Evolutionary conservation across 2,329 filamentous ascomycete genomes (phyloP).

Genomic region (Penicillium thymicola): DNA sequence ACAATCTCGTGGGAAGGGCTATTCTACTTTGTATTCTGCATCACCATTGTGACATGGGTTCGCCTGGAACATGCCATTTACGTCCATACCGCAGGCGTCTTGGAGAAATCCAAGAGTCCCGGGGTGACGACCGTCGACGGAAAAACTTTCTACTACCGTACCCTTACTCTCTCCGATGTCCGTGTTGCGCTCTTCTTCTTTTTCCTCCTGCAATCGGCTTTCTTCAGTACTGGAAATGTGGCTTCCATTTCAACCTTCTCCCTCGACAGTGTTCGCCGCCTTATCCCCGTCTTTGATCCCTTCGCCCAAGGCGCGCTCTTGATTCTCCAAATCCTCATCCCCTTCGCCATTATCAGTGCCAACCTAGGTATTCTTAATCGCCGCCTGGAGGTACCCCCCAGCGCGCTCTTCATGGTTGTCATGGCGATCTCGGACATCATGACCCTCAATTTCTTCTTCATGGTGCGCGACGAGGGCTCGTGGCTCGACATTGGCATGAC

Average conservation of each 20-base stretch:
- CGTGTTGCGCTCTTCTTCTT: constrained; percentile 93
- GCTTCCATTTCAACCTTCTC: constrained; percentile 92
- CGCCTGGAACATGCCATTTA: constrained; percentile 81
- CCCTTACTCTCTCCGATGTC: constrained; percentile 75
- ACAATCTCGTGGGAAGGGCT: constrained; percentile 96
- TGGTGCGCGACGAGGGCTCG: constrained; percentile 91
- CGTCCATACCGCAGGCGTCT: constrained; percentile 37
- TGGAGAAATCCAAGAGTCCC: constrained; percentile 26
- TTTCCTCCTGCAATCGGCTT: constrained; percentile 87
- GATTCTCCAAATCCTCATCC: constrained; percentile 84
- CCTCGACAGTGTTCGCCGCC: constrained; percentile 79
- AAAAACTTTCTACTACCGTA: constrained; percentile 52
- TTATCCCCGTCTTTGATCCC: constrained; percentile 89
- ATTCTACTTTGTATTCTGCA: constrained; percentile 88
- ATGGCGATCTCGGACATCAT: constrained; percentile 89
- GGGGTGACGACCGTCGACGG: constrained; percentile 35
- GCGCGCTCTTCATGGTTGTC: constrained; percentile 88
- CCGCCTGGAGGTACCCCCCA: constrained; percentile 76
- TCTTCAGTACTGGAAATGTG: constrained; percentile 96
- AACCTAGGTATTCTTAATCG: constrained; percentile 92
- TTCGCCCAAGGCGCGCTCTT: constrained; percentile 87
- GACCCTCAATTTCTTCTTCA: constrained; percentile 96
- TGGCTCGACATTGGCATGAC: constrained; percentile 98
- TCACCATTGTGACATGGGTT: constrained; percentile 82
- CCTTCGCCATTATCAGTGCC: constrained; percentile 86